A percentile compares a stretch with the other conserved stretches of the same genome.
Conservation (phyloP, 2,329 filamentous ascomycete genomes). For the Zalaria sp. region DNA sequence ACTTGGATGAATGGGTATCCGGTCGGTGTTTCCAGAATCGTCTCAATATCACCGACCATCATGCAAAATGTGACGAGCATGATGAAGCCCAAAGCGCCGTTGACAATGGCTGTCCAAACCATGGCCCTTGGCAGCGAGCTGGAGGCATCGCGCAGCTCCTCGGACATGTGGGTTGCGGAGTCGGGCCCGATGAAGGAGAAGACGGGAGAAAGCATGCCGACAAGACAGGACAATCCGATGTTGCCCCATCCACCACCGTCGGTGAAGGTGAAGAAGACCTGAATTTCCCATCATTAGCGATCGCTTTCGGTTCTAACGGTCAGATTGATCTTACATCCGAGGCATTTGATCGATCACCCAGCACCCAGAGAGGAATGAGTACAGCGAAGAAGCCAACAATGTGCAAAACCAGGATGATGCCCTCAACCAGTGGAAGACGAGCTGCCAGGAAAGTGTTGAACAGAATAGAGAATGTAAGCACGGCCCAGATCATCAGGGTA, state of each 20-base stretch:
- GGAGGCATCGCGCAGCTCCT: constrained; percentile 14
- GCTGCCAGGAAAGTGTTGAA: constrained; percentile 17
- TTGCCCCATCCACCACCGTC: constrained; percentile 5
- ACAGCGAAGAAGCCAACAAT: constrained; percentile 19
- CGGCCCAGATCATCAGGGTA: constrained; percentile 23
- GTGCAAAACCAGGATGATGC: constrained; percentile 16
- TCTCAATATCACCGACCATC: constrained; percentile 18
- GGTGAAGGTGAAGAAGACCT: not conserved
- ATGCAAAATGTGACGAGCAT: constrained; percentile 20
- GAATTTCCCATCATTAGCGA: too few species aligned
- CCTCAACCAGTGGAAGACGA: constrained; percentile 16
- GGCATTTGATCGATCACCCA: constrained; percentile 9
- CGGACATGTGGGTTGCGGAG: constrained; percentile 13
- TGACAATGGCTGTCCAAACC: constrained; percentile 8
- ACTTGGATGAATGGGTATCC: constrained; percentile 20
- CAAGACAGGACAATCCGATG: constrained; percentile 4
- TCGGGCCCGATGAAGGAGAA: constrained; percentile 11
- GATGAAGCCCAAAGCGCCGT: constrained; percentile 13
- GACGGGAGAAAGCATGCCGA: constrained; percentile 6
- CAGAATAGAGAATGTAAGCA: constrained; percentile 14
- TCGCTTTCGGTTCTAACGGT: too few species aligned
- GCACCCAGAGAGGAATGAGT: constrained; percentile 14
- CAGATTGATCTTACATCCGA: constrained; percentile 4
- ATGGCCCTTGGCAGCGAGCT: constrained; percentile 12
- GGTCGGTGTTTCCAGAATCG: constrained; percentile 10